Conservation (phyloP, 352 stramenopile genomes). For the Peronospora destructor region DNA sequence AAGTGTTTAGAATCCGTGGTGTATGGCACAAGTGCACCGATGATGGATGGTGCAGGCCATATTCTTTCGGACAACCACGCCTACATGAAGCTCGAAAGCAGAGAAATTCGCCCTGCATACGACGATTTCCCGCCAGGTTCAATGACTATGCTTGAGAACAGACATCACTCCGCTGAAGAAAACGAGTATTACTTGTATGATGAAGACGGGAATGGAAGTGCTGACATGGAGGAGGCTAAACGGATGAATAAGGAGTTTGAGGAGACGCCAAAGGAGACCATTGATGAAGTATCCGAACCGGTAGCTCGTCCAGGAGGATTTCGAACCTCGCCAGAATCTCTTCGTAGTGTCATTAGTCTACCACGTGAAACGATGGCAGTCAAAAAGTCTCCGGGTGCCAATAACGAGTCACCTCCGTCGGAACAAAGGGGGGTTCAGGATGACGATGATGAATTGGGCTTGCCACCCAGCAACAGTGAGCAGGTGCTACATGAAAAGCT, state of each 20-base stretch:
- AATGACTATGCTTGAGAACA: slow-evolving; percentile 20
- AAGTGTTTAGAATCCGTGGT: slow-evolving; percentile 49
- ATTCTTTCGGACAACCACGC: slow-evolving; percentile 8
- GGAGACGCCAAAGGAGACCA: slow-evolving; percentile 24
- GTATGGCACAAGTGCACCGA: slow-evolving; percentile 22
- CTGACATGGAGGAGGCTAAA: slow-evolving; percentile 59
- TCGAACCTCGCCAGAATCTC: slow-evolving; percentile 5
- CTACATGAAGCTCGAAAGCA: slow-evolving; percentile 14
- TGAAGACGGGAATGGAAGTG: slow-evolving; percentile 38
- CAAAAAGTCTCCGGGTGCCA: slow-evolving; percentile 9
- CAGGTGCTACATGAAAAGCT: slow-evolving; percentile 24
- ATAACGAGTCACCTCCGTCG: slow-evolving; percentile 12
- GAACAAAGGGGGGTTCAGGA: slow-evolving; percentile 10
- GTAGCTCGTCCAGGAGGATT: slow-evolving; percentile 1
- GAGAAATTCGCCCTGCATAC: slow-evolving; percentile 32
- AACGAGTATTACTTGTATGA: slow-evolving; percentile 50
- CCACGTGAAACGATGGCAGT: slow-evolving; percentile 21
- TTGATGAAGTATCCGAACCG: slow-evolving; percentile 1
- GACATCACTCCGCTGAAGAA: slow-evolving; percentile 45
- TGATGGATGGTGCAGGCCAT: slow-evolving; percentile 12
- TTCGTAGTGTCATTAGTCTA: slow-evolving; percentile 9
- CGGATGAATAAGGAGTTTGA: slow-evolving; percentile 65
- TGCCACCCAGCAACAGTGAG: slow-evolving; percentile 28
- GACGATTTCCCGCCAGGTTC: slow-evolving; percentile 33
- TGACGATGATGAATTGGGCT: slow-evolving; percentile 21